These are phyloP conservation scores for Coniosporium tulheliwenetii DNA, from an alignment of 2,329 filamentous ascomycete genomes.

Conservation along the genomic window DNA sequence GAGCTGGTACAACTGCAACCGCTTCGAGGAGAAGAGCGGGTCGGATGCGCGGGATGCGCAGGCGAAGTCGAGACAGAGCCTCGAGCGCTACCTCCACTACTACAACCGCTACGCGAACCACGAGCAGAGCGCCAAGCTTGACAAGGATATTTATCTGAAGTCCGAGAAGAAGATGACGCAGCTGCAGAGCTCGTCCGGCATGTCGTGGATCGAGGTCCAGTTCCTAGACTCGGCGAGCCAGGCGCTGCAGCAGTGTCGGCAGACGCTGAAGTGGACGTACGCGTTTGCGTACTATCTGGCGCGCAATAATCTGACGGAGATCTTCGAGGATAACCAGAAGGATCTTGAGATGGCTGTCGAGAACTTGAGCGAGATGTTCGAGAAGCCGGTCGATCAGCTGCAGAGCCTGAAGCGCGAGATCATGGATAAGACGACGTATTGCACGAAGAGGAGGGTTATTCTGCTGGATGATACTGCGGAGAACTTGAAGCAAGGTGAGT, in stretches of 20 bases:
- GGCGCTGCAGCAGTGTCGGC: conserved; percentile 88
- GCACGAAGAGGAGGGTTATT: conserved; percentile 81
- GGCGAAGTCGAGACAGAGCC: conserved; percentile 72
- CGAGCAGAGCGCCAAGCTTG: conserved; percentile 89
- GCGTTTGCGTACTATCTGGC: conserved; percentile 97
- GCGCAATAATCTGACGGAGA: conserved; percentile 87
- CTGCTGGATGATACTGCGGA: conserved; percentile 84
- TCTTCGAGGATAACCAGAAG: conserved; percentile 98
- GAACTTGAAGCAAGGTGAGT: conserved; percentile 72
- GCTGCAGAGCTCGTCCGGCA: conserved; percentile 79
- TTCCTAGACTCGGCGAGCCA: conserved; percentile 89
- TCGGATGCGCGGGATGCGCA: conserved; percentile 82
- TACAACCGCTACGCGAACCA: conserved; percentile 99
- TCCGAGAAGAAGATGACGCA: conserved; percentile 99
- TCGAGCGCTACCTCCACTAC: conserved; percentile 96
- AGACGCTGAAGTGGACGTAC: conserved; percentile 98
- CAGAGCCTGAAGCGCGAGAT: conserved; percentile 87
- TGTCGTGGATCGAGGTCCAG: conserved; percentile 99
- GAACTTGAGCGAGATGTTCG: conserved; percentile 96
- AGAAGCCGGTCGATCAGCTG: conserved; percentile 83
- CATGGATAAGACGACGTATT: conserved; percentile 96
- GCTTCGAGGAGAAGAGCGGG: conserved; percentile 92
- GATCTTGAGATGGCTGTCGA: conserved; percentile 96
- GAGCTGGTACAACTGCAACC: conserved; percentile 98
- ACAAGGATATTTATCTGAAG: conserved; percentile 90